phyloP scores from a whole-genome alignment of 768 basidiomycete genomes.

The Botryobasidium botryosum region DNA sequence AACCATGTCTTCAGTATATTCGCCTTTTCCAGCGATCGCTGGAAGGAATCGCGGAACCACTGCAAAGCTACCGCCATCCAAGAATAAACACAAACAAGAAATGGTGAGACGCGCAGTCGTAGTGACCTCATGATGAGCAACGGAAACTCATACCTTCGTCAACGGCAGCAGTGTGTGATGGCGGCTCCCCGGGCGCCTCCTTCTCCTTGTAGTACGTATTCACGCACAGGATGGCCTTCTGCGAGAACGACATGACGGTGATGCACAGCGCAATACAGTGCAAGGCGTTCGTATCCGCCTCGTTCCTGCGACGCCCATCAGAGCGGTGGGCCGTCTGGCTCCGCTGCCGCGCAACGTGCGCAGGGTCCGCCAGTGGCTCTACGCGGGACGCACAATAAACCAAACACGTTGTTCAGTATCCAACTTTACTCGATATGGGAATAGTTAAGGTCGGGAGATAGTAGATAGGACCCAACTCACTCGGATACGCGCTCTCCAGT shows the following conservation, averaged over 20 bases:
- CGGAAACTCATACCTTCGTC: constrained; percentile 42
- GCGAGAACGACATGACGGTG: constrained; percentile 81
- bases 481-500: constrained; percentile 70
- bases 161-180: constrained; percentile 32
- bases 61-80: constrained; percentile 34
- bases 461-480: constrained; percentile 27
- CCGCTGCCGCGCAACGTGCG: constrained; percentile 51
- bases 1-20: constrained; percentile 79
- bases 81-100: too few relatives aligned
- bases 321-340: constrained; percentile 61
- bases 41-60: constrained; percentile 90
- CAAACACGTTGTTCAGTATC: background rate
- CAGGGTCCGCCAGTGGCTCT: constrained; percentile 73
- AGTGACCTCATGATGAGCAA: constrained; percentile 1
- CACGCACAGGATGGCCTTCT: constrained; percentile 61
- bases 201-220: background rate
- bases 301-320: constrained; percentile 47
- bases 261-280: constrained; percentile 81
- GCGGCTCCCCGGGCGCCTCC: background rate
- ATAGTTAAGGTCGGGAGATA: constrained; percentile 3
- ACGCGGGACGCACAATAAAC: constrained; percentile 1
- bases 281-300: constrained; percentile 64
- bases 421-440: constrained; percentile 9
- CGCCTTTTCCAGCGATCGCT: constrained; percentile 87
- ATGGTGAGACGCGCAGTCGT: too few relatives aligned